Evolutionary conservation across 139 green algal genomes (phyloP), one percentile per base, ranked within the genome.

Genomic region (Chlamydomonas eustigma): DNA sequence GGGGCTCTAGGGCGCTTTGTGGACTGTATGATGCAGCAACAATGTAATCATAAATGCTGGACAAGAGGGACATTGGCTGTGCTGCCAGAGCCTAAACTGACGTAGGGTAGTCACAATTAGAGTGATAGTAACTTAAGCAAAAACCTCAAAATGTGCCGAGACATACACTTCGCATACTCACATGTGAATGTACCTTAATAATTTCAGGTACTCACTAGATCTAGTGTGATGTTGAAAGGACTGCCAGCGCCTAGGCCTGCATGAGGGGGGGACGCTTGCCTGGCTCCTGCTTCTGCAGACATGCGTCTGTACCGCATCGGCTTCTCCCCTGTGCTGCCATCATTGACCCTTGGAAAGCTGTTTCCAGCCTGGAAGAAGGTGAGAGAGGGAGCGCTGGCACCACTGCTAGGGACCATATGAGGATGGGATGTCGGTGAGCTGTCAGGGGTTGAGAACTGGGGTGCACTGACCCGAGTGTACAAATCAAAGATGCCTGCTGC

Each of bases 111-210:
- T 12, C 44, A 58, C 44, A 58, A 18, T 18, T 28, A 58, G 12
- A 58, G 44, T 12, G 44, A 58, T 18, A 58, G 44, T 58, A 58
- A 58, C 12, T 28, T 12, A 58, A 58, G 44, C 44, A 12, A 58
- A 58, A 58, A 58, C 44, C 44, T 28, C 44, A 58, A 58, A 58
- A n/a, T n/a, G n/a, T n/a, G n/a, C n/a, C n/a, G n/a, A n/a, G n/a
- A n/a, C n/a, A n/a, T n/a, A n/a, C n/a, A n/a, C n/a, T n/a, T n/a
- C n/a, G n/a, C n/a, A n/a, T n/a, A n/a, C n/a, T n/a, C n/a, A n/a
- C n/a, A n/a, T n/a, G n/a, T n/a, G n/a, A n/a, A n/a, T n/a, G n/a
- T n/a, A n/a, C n/a, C n/a, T n/a, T n/a, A n/a, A n/a, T n/a, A n/a
- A n/a, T n/a, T n/a, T n/a, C n/a, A n/a, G n/a, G n/a, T n/a, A n/a